These are phyloP conservation scores for Penicillium sp. DNA, from an alignment of 2,329 filamentous ascomycete species.

Conservation along the genomic window DNA sequence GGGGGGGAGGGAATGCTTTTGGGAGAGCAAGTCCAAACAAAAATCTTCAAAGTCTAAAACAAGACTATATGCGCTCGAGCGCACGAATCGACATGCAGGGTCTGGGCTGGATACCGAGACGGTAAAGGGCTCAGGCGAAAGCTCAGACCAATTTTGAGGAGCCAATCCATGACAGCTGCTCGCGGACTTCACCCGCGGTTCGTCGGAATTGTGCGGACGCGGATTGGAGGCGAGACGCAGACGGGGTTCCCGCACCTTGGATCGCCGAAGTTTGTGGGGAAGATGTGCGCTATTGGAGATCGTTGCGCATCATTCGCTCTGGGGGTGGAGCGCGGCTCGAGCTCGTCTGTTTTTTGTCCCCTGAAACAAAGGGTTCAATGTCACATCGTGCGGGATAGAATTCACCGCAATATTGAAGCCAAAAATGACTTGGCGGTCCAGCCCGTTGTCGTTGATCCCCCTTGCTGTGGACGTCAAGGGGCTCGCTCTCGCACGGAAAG, in stretches of 20 bases:
- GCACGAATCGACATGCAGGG: too few relatives aligned
- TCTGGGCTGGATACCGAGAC: too few relatives aligned
- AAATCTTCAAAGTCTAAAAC: neutral
- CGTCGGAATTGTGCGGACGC: neutral
- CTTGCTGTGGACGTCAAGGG: too few relatives aligned
- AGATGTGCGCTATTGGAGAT: neutral
- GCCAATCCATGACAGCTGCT: conserved; percentile 11
- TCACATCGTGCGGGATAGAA: too few relatives aligned
- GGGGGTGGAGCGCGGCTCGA: too few relatives aligned
- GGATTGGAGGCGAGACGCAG: neutral
- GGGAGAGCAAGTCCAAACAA: neutral
- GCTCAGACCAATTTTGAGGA: neutral
- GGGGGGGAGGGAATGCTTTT: neutral
- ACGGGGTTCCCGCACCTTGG: neutral
- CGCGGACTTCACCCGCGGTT: neutral
- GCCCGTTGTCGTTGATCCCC: too few relatives aligned
- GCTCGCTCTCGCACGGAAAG: too few relatives aligned
- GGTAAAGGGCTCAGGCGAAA: neutral
- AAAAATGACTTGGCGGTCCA: too few relatives aligned
- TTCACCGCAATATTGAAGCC: too few relatives aligned
- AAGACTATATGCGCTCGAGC: neutral
- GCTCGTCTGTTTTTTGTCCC: neutral
- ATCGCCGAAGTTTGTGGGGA: neutral
- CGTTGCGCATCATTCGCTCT: neutral
- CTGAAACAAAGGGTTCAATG: neutral